Evolutionary conservation across 306 rosid species (phyloP).

Genomic region (Macrotyloma uniflorum): DNA sequence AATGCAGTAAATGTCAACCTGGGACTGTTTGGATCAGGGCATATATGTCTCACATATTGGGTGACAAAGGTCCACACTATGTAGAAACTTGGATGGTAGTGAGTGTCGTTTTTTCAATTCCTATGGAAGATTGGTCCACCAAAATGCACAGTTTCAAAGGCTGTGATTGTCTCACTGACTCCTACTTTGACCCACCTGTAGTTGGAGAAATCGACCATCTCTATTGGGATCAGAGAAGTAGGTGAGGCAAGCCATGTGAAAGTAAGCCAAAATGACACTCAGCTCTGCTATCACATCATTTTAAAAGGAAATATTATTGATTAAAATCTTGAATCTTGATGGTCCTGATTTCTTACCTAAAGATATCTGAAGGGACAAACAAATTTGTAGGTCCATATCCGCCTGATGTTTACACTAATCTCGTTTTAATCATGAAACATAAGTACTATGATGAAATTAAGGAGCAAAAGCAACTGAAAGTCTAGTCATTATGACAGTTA

Average conservation of each 20-base stretch:
- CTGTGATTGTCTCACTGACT: slow-evolving; percentile 55
- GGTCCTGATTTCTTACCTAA: slow-evolving; percentile 56
- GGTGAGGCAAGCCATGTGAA: slow-evolving; percentile 77
- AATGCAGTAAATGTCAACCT: slow-evolving; percentile 46
- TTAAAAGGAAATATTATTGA: slow-evolving; percentile 31
- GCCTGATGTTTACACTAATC: slow-evolving; percentile 68
- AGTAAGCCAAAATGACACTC: slow-evolving; percentile 58
- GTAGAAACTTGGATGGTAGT: slow-evolving; percentile 55
- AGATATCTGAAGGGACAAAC: slow-evolving; percentile 44
- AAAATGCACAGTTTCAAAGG: slow-evolving; percentile 56
- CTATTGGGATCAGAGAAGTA: slow-evolving; percentile 60
- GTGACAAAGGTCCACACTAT: slow-evolving; percentile 44
- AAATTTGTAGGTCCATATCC: slow-evolving; percentile 72
- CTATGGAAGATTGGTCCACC: slow-evolving; percentile 49
- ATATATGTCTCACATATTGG: slow-evolving; percentile 44
- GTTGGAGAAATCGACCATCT: slow-evolving; percentile 86
- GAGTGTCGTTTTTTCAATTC: slow-evolving; percentile 46
- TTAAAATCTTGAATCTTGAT: slow-evolving; percentile 57
- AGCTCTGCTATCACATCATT: slow-evolving; percentile 66
- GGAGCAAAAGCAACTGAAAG: slow-evolving; percentile 60
- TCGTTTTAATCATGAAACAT: slow-evolving; percentile 59
- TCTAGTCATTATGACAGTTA: slow-evolving; percentile 60
- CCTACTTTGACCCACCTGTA: slow-evolving; percentile 76
- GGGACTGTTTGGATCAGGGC: slow-evolving; percentile 45
- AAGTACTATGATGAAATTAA: slow-evolving; percentile 58